These are phyloP conservation scores for Phylloporus arenicola DNA, from an alignment of 768 basidiomycete species.

Conservation along the genomic window DNA sequence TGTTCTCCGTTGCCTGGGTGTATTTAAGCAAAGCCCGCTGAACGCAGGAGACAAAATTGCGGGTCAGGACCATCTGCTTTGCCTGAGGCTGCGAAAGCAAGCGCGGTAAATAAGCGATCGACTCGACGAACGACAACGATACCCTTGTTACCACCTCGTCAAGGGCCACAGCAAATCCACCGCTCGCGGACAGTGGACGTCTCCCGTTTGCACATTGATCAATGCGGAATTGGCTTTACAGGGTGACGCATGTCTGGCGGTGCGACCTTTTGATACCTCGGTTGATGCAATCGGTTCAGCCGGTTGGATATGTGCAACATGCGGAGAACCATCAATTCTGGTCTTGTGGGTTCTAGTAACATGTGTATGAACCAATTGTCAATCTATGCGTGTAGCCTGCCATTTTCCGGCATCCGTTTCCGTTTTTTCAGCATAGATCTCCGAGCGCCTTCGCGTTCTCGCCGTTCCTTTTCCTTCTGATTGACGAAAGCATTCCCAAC, in stretches of 20 bases:
- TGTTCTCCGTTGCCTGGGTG: constrained; percentile 28
- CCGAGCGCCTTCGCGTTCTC: constrained; percentile 47
- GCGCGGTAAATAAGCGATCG: constrained; percentile 57
- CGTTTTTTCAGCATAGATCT: constrained; percentile 34
- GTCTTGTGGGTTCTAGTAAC: constrained; percentile 64
- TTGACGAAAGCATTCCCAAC: constrained; percentile 69
- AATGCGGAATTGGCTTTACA: constrained; percentile 46
- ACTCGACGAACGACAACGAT: constrained; percentile 42
- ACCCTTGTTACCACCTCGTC: neutral
- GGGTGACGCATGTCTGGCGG: constrained; percentile 56
- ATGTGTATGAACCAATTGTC: neutral
- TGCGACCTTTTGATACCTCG: constrained; percentile 31
- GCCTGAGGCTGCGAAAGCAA: constrained; percentile 62
- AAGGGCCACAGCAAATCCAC: neutral
- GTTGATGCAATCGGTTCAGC: constrained; percentile 4
- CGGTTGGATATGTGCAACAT: constrained; percentile 64
- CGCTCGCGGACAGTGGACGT: constrained; percentile 41
- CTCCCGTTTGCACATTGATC: constrained; percentile 59
- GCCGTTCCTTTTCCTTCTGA: constrained; percentile 44
- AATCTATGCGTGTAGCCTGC: constrained; percentile 4
- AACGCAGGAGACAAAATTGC: constrained; percentile 73
- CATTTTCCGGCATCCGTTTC: constrained; percentile 23
- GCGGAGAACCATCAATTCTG: constrained; percentile 64
- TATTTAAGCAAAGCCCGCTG: constrained; percentile 64
- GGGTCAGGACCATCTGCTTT: constrained; percentile 53